Evolutionary conservation across 2,329 filamentous ascomycete species (phyloP), one percentile per base, ranked within the genome.

Genomic region (Aquanectria penicillioides): DNA sequence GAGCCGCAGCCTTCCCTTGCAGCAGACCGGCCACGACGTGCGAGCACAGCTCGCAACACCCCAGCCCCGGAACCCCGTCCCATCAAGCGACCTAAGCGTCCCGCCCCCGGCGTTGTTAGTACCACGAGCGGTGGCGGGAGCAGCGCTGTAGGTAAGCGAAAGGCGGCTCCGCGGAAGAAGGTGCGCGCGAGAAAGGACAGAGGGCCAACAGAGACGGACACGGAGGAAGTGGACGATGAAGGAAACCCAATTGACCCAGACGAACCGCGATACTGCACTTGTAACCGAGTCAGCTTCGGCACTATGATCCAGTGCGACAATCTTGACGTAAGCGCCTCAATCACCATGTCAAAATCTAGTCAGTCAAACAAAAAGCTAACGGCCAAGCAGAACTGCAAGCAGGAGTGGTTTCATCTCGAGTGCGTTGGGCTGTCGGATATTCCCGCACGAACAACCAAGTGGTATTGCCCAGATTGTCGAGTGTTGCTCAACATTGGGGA

Each of bases 271-370:
- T 95, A 95, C 74, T 95, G 92, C 71, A 75, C 89, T 52, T 95
- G 92, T 75, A 90, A 92, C 66, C 82, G 91, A 57, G 90, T 95
- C 50, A 93, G 90, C 73, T 94, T 89, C 71, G 92, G 92, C 50
- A 88, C 84, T 17, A 95, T 95, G 92, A 92, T 95, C 72, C 86
- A 87, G 60, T 95, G 92, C 75, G 91, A 94, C 70, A 93, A 93
- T 69, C 80, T 86, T 38, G 89, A 92, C 75, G 89, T 91, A 78
- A 85, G 87, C 78, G 51, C 53, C 62, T 57, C 37, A n/a, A n/a
- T n/a, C n/a, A n/a, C n/a, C n/a, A n/a, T n/a, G n/a, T n/a, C n/a
- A n/a, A n/a, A n/a, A n/a, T n/a, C n/a, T n/a, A n/a, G n/a, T n/a
- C n/a, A n/a, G n/a, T n/a, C n/a, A 34, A 37, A 62, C 31, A 57